A percentile compares a stretch with the other conserved stretches of the same genome.
phyloP scores from a whole-genome alignment of 331 rosid genomes.

The Quercus tomentella region DNA sequence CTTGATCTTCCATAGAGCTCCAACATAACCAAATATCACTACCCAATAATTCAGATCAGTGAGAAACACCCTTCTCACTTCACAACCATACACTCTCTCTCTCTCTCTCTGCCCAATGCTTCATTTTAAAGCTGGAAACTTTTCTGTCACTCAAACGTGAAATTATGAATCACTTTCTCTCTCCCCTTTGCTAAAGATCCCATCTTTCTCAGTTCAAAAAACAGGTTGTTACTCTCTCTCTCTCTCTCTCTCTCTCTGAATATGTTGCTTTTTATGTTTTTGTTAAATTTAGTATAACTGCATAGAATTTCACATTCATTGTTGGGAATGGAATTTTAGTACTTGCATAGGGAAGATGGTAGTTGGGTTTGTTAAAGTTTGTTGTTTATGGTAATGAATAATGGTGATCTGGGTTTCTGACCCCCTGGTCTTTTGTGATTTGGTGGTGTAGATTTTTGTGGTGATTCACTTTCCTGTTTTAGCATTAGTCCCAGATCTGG shows the following conservation, averaged over 20 bases:
- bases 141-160: conserved; percentile 8
- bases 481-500: conserved; percentile 64
- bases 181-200: conserved; percentile 17
- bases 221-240: conserved; percentile 43
- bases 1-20: conserved; percentile 47
- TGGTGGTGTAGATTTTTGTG: conserved; percentile 27
- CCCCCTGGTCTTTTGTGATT: conserved; percentile 12
- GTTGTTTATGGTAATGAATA: neutral
- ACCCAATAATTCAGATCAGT: conserved; percentile 10
- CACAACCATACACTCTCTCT: neutral
- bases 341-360: conserved; percentile 33
- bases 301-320: neutral
- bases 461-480: conserved; percentile 12
- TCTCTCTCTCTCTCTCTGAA: neutral
- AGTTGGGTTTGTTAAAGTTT: conserved; percentile 18
- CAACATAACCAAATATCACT: neutral
- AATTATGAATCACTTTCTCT: conserved; percentile 16
- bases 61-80: conserved; percentile 1
- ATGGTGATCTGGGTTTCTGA: conserved; percentile 28
- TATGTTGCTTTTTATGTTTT: conserved; percentile 14
- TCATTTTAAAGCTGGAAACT: conserved; percentile 23
- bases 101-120: conserved; percentile 4
- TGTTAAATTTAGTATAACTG: conserved; percentile 22
- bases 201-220: conserved; percentile 22
- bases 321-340: neutral